Base-by-base conservation (phyloP, 331 rosid genomes). In the Quercus tomentella region DNA sequence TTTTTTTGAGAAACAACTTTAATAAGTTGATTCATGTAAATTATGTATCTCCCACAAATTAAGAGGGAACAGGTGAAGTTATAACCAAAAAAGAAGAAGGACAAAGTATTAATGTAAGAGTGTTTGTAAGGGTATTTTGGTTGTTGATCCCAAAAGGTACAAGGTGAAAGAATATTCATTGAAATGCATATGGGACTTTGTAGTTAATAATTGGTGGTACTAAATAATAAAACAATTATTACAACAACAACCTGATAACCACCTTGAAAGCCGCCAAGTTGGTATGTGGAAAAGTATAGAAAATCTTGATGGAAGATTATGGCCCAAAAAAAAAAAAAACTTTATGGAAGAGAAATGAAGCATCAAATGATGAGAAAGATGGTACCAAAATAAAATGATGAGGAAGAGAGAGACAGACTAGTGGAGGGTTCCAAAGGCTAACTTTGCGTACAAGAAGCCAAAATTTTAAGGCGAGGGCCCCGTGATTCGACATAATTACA, bases 401-500 rank as follows among this genome's bases (percentile, higher is more conserved):
- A 75, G 43, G 56, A 16, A 66, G 66, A 16, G 77, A 35, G 30
- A 26, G 70, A 20, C 70, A 75, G 56, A 33, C 68, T 52, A 71
- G 71, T 57, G 71, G 82, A 79, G 83, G 83, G 68, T 86, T 86
- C 89, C 90, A 85, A 88, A 83, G 89, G 82, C 92, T 71, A 86
- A 76, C 90, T 89, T 91, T 89, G 89, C 62, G 45, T 84, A 85
- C 86, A 87, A 87, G 87, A 87, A 82, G 91, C 93, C 92, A 86
- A 89, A 79, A 68, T 80, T 83, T 55, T 78, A 84, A 84, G 89
- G 43, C 76, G 52, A 73, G 84, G 87, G 87, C 84, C 82, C 72
- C 60, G 37, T 61, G 56, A 74, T 74, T 77, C 65, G 85, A 82
- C 78, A 72, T 78, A 72, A 72, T 80, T 73, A 76, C 81, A 54